Evolutionary conservation across 2,329 filamentous ascomycete genomes (phyloP), one percentile per base, ranked within the genome.

Genomic region (Exophiala phaeomuriformis): DNA sequence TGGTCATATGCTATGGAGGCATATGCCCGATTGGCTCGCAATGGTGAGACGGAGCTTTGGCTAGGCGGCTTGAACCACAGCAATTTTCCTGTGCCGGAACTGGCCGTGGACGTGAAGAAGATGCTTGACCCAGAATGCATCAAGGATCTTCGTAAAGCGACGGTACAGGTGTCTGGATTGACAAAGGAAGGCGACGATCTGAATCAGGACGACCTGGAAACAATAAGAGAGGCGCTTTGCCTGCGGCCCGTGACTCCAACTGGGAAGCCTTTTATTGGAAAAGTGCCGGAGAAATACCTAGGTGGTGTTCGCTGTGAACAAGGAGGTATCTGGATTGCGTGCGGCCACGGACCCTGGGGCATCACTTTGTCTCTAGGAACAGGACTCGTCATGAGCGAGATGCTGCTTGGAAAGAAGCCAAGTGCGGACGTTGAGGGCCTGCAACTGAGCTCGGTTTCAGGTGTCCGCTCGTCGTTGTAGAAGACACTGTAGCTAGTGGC

Each of bases 301-400:
- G 84, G 32, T 62, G 51, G 50, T 47, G 47, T 2, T 28, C 67
- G 60, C 57, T 59, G 58, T 10, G 67, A 63, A 9, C 65, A 61
- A 1, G 72, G 84, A 1, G 85, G 86, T 3, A 82, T 91, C 0
- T 90, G 80, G 65, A 67, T 90, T 36, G 82, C 83, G 1, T 75
- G 83, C 3, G 86, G 87, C 0, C 86, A 90, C 72, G 86, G 86
- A 0, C 83, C 86, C 0, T 90, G 86, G 86, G 86, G 86, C 0
- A 85, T 85, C 29, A 77, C 75, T 45, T 64, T 82, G 63, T 74
- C 75, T 10, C 69, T 88, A 31, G 86, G 85, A 1, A 90, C 85
- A 0, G 87, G 86, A 0, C 78, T 79, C 60, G 80, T 88, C 4
- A 71, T 90, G 71, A 77, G 83, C 7, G 85, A 90, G 69, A 75